Evolutionary conservation across 1,284 basidiomycete species (phyloP).

Genomic region (Anthracocystis walkeri): DNA sequence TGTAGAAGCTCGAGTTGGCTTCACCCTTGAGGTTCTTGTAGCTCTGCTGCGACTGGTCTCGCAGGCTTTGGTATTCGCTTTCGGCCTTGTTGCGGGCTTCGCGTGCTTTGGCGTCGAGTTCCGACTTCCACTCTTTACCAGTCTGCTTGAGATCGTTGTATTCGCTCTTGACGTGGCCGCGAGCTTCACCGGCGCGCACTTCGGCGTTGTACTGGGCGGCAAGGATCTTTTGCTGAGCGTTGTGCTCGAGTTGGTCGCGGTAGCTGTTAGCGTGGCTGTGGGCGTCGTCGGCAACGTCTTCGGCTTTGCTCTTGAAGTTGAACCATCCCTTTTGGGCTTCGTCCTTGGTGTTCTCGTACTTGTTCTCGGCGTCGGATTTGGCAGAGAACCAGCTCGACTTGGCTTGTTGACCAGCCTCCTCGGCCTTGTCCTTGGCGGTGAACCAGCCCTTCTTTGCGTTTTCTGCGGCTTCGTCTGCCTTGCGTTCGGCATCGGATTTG

Average conservation of each 20-base stretch:
- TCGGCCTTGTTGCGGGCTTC: constrained; percentile 41
- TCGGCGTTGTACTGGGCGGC: constrained; percentile 55
- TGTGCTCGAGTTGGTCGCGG: constrained; percentile 42
- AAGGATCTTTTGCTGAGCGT: constrained; percentile 50
- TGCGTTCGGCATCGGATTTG: constrained; percentile 29
- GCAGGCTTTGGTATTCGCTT: constrained; percentile 28
- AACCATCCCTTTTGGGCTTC: constrained; percentile 47
- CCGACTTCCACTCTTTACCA: constrained; percentile 42
- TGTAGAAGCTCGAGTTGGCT: constrained; percentile 34
- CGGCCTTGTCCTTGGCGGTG: constrained; percentile 35
- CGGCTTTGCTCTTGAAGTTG: constrained; percentile 43
- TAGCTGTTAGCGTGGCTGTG: constrained; percentile 11
- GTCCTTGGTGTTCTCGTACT: constrained; percentile 34
- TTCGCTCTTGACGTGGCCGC: constrained; percentile 20
- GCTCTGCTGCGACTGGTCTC: constrained; percentile 34
- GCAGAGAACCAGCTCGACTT: constrained; percentile 32
- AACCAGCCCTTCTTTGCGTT: constrained; percentile 35
- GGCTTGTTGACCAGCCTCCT: constrained; percentile 34
- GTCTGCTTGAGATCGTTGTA: constrained; percentile 40
- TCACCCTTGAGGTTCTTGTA: constrained; percentile 49
- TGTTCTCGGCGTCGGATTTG: constrained; percentile 35
- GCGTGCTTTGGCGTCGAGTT: constrained; percentile 36
- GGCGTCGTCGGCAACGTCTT: constrained; percentile 35
- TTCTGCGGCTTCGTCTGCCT: constrained; percentile 30
- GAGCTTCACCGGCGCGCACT: constrained; percentile 35